phyloP scores from a whole-genome alignment of 75 land plant genomes.

The Pinus tabuliformis region DNA sequence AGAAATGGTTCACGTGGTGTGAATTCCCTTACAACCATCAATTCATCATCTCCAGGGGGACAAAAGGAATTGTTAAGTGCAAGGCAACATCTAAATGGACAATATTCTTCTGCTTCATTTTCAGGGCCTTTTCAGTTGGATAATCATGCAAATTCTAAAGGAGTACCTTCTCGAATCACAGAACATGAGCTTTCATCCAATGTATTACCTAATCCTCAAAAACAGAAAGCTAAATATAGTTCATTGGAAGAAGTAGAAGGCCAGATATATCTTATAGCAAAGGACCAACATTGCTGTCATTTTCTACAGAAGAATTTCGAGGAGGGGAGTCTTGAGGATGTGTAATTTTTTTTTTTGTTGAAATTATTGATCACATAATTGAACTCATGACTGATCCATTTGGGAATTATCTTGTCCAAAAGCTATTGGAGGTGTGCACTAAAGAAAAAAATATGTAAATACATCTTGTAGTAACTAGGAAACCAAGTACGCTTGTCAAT shows the following conservation, averaged over 20 bases:
- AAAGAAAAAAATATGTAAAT: constrained; percentile 60
- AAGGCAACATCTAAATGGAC: too few species aligned
- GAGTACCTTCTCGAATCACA: too few species aligned
- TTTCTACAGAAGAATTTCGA: constrained; percentile 57
- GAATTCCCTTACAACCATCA: too few species aligned
- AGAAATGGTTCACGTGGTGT: too few species aligned
- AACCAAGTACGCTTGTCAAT: constrained; percentile 38
- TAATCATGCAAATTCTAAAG: too few species aligned
- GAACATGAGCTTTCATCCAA: too few species aligned
- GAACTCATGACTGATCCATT: constrained; percentile 74
- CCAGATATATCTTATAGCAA: constrained; percentile 48
- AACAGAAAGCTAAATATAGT: constrained; percentile 15
- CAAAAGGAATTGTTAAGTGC: too few species aligned
- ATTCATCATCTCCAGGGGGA: too few species aligned
- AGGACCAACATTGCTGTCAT: constrained; percentile 75
- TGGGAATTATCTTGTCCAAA: constrained; percentile 83
- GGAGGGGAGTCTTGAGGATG: constrained; percentile 38
- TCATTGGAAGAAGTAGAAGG: constrained; percentile 54
- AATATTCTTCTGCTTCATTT: too few species aligned
- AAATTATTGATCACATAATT: constrained; percentile 51
- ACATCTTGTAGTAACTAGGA: constrained; percentile 30
- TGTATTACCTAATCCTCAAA: too few species aligned
- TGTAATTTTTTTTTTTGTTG: constrained; percentile 51
- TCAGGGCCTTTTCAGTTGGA: too few species aligned
- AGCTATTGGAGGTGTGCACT: constrained; percentile 68